phyloP scores from a whole-genome alignment of 768 basidiomycete genomes.

The Kondoa subrosea region DNA sequence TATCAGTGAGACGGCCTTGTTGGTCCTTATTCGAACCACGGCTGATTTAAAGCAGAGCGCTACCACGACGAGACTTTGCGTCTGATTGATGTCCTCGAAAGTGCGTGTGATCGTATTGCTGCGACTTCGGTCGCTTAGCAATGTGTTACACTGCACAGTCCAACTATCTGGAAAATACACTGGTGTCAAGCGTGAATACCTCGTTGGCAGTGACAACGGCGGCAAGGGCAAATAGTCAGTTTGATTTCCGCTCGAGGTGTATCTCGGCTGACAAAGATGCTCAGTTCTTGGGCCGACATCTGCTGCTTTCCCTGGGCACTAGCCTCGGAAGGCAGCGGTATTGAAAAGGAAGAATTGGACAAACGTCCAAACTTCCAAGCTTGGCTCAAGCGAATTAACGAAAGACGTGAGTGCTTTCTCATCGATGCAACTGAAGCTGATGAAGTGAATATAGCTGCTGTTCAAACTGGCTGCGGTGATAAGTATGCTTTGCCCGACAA shows the following conservation, averaged over 20 bases:
- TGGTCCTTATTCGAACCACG: not conserved
- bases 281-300: too few relatives aligned
- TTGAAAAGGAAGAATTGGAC: not conserved
- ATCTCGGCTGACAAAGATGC: not conserved
- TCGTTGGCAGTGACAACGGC: not conserved
- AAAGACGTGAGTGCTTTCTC: not conserved
- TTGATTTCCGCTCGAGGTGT: not conserved
- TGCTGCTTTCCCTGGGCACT: not conserved
- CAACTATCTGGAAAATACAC: not conserved
- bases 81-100: not conserved
- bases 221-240: not conserved
- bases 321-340: not conserved
- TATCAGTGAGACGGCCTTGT: not conserved
- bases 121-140: too few relatives aligned
- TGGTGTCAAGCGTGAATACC: not conserved
- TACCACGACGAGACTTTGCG: not conserved
- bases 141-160: too few relatives aligned
- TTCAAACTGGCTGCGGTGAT: not conserved
- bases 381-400: not conserved
- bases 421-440: not conserved
- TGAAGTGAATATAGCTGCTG: not conserved
- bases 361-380: not conserved
- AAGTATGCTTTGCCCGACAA: not conserved
- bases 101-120: too few relatives aligned
- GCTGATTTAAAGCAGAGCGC: not conserved